Percentiles rank a stretch among this genome's conserved stretches.
Evolutionary conservation across 2,329 filamentous ascomycete species (phyloP).

Genomic region (Boeremia lycopersici): DNA sequence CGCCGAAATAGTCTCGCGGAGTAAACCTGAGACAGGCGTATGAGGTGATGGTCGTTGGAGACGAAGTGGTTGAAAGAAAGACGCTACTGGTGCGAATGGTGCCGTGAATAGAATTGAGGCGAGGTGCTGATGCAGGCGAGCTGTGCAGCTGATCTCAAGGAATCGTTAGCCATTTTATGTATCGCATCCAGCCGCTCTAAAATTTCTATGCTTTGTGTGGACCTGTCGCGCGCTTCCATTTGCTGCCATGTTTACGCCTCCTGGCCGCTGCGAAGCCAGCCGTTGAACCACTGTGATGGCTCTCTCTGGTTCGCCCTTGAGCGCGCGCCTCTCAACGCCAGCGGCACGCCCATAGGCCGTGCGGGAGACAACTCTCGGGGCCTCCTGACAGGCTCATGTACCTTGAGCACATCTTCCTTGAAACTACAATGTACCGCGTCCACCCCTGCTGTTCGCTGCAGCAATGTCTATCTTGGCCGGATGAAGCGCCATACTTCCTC

Average conservation of each 20-base stretch:
- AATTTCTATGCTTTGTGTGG: conserved; percentile 30
- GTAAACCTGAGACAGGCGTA: conserved; percentile 36
- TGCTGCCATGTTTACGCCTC: conserved; percentile 30
- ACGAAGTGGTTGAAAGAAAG: conserved; percentile 17
- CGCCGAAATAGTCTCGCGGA: conserved; percentile 15
- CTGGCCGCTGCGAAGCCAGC: conserved; percentile 31
- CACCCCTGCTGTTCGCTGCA: conserved; percentile 37
- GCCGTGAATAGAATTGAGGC: conserved; percentile 31
- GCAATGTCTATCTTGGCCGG: conserved; percentile 22
- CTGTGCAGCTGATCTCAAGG: conserved; percentile 34
- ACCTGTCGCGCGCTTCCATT: conserved; percentile 47
- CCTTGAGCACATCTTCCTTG: conserved; percentile 24
- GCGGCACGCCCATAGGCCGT: conserved; percentile 37
- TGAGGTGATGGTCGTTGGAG: conserved; percentile 30
- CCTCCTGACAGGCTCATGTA: conserved; percentile 36
- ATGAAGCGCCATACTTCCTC: conserved; percentile 33
- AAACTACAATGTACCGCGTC: conserved; percentile 44
- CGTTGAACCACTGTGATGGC: conserved; percentile 33
- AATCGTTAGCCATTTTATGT: conserved; percentile 42
- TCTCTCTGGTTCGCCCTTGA: conserved; percentile 41
- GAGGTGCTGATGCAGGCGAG: conserved; percentile 27
- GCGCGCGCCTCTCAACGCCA: conserved; percentile 45
- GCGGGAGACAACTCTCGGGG: conserved; percentile 31
- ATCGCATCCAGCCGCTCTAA: conserved; percentile 44
- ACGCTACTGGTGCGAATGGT: conserved; percentile 16